Percentiles rank a stretch among this genome's conserved stretches.
Conservation (phyloP, 768 basidiomycete species). For the Amanita pseudoporphyria region DNA sequence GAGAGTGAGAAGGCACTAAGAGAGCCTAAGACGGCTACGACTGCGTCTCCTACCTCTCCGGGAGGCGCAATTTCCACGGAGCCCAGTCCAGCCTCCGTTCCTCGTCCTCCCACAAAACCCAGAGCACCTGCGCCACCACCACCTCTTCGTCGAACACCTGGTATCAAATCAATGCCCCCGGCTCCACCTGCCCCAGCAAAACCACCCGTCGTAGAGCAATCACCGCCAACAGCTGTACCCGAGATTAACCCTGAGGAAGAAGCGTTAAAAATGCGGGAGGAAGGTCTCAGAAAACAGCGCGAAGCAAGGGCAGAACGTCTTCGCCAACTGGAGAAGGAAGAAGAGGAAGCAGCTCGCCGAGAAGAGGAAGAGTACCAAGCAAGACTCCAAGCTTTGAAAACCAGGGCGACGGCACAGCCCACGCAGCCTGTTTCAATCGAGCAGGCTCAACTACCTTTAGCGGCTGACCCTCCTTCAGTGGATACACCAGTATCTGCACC, state of each 20-base stretch:
- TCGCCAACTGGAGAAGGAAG: constrained; percentile 50
- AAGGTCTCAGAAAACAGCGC: constrained; percentile 57
- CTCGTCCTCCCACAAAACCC: constrained; percentile 15
- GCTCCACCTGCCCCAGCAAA: constrained; percentile 13
- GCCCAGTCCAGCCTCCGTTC: constrained; percentile 23
- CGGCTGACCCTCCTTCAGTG: constrained; percentile 23
- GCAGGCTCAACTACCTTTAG: constrained; percentile 28
- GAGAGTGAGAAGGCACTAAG: constrained; percentile 64
- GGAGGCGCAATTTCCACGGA: constrained; percentile 16
- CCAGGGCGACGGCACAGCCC: constrained; percentile 16
- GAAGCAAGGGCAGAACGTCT: constrained; percentile 65
- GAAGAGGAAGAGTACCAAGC: constrained; percentile 35
- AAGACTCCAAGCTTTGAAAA: constrained; percentile 28
- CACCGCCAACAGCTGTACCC: constrained; percentile 23
- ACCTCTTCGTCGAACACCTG: constrained; percentile 31
- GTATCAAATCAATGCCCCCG: constrained; percentile 12
- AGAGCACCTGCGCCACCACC: constrained; percentile 27
- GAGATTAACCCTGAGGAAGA: constrained; percentile 74
- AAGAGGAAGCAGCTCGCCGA: constrained; percentile 43
- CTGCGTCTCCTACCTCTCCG: constrained; percentile 16
- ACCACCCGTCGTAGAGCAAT: constrained; percentile 17
- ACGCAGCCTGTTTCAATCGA: constrained; percentile 21
- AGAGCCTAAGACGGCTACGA: constrained; percentile 31
- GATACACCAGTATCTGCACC: constrained; percentile 19
- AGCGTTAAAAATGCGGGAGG: constrained; percentile 57